A percentile compares a stretch with the other conserved stretches of the same genome.
Evolutionary conservation across 768 basidiomycete genomes (phyloP).

Genomic region (Pleurotus giganteus): DNA sequence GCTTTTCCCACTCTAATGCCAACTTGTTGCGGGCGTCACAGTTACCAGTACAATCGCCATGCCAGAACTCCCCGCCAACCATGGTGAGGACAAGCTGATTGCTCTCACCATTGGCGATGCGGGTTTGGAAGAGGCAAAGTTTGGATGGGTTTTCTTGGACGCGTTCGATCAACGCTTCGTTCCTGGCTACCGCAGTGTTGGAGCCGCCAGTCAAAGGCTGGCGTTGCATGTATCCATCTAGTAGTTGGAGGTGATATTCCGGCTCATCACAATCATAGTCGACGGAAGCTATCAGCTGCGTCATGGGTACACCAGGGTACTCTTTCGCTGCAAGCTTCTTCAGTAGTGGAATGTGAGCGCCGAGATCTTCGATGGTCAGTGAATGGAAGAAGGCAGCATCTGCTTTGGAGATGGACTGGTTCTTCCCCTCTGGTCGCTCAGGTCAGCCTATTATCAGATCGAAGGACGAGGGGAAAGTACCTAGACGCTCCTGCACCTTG

Average conservation of each 20-base stretch:
- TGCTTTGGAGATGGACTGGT: constrained; percentile 27
- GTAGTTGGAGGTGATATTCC: constrained; percentile 23
- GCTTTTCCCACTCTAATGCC: too few relatives aligned
- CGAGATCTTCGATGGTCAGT: constrained; percentile 32
- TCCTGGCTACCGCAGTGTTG: constrained; percentile 30
- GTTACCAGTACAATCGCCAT: constrained; percentile 7
- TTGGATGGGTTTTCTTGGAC: constrained; percentile 29
- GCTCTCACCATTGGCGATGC: constrained; percentile 27
- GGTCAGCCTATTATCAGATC: neutral
- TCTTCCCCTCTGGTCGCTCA: constrained; percentile 26
- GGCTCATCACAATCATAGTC: constrained; percentile 31
- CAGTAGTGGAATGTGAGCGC: constrained; percentile 23
- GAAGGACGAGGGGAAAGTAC: constrained; percentile 14
- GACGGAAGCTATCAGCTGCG: constrained; percentile 29
- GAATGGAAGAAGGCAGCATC: constrained; percentile 33
- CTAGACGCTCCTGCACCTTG: constrained; percentile 33
- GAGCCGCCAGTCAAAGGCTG: constrained; percentile 16
- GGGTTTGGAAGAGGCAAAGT: constrained; percentile 31
- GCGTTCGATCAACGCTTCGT: constrained; percentile 34
- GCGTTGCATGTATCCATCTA: constrained; percentile 22
- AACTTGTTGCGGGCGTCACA: too few relatives aligned
- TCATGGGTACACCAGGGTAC: constrained; percentile 21
- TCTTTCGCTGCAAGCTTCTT: constrained; percentile 21
- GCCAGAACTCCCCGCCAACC: constrained; percentile 29
- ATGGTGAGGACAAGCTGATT: constrained; percentile 29